Evolutionary conservation across 2,329 filamentous ascomycete species (phyloP).

Genomic region (Capronia epimyces): DNA sequence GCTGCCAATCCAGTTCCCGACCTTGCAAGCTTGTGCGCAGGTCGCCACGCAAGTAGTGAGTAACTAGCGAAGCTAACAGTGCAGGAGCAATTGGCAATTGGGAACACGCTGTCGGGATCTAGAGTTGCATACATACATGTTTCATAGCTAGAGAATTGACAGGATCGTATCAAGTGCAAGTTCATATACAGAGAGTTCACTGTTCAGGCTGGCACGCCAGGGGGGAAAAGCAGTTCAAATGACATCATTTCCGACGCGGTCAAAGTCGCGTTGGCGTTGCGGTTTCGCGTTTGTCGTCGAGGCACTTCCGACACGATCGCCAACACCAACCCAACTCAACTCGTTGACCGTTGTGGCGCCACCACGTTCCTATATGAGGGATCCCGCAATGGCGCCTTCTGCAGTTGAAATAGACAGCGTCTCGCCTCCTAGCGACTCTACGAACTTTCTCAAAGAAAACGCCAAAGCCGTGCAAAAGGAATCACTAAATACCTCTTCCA

Average conservation of each 20-base stretch:
- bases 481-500: conserved; percentile 1
- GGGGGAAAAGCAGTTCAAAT: too few relatives aligned
- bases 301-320: neutral
- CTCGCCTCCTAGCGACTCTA: conserved; percentile 15
- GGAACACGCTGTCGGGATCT: too few relatives aligned
- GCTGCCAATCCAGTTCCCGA: conserved; percentile 3
- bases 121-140: too few relatives aligned
- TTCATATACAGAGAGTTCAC: too few relatives aligned
- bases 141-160: too few relatives aligned
- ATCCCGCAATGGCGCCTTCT: conserved; percentile 21
- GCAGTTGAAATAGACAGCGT: conserved; percentile 12
- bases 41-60: neutral
- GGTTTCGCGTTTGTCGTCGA: neutral
- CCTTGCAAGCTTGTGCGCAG: neutral
- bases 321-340: neutral
- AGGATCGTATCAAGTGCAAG: too few relatives aligned
- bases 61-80: too few relatives aligned
- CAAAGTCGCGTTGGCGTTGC: neutral
- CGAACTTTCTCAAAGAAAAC: conserved; percentile 26
- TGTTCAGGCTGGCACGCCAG: too few relatives aligned
- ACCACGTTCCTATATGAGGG: neutral
- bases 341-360: neutral
- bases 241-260: neutral
- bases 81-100: too few relatives aligned
- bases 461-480: conserved; percentile 14